Base-by-base conservation (phyloP, 148 eudicot species). In the Tetragonia tetragonoides region DNA sequence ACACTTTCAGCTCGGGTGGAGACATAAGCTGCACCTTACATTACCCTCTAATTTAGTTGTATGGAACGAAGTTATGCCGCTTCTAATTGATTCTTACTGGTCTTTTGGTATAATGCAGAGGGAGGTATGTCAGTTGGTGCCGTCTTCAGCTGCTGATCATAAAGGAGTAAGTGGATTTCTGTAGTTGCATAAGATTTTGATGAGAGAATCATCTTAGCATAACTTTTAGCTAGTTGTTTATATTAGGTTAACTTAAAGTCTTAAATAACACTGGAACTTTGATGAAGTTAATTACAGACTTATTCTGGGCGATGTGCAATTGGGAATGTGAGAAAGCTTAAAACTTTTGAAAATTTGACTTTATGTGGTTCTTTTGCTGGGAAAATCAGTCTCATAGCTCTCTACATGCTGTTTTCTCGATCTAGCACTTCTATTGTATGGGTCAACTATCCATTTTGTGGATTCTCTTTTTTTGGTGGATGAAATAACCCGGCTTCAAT, bases 41-140 rank as follows among this genome's bases (percentile, higher is more conserved):
- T 56, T 15, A 18, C 60, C n/a, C 60, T 56, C 12, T 17, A 23
- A 37, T 17, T 18, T 10, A 21, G 28, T 40, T 46, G 49, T 16
- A 18, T 73, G 15, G 14, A 60, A 53, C 72, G 70, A 23, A 66
- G 42, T 54, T 68, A 42, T 74, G 66, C 17, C 60, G 46, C 10
- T 75, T 63, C 9, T 53, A 37, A 34, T 61, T 82, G 38, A 62
- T 49, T 79, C 78, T 83, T 61, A 76, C 69, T 70, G 16, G 8
- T 34, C 10, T 82, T 79, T 77, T 86, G 83, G 3, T 66, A 67
- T 82, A 74, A 80, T 69, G 83, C 93, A 96, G 99, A 91, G 90
- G 79, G 99, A 96, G 80, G 88, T 96, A 54, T 96, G 99, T 79
- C 81, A 83, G 89, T 86, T 96, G 86, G 88, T 88, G 66, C 99